A percentile compares a stretch with the other conserved stretches of the same genome.
Conservation (phyloP, 2,329 filamentous ascomycete species). For the Microcera coccophila region DNA sequence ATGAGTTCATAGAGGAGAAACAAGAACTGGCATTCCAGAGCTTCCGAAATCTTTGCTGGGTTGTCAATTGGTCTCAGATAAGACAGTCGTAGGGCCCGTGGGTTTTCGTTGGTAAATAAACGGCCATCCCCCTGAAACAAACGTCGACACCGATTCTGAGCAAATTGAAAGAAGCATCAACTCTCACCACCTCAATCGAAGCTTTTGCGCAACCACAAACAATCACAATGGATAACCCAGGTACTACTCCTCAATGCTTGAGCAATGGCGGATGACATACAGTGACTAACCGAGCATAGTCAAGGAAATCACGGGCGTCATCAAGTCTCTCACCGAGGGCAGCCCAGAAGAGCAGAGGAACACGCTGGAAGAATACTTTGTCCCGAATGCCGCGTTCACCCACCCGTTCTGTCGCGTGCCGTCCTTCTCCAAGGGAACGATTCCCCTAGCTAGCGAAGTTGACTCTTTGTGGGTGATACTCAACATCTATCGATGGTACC, state of each 20-base stretch:
- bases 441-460: constrained; percentile 41
- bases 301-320: constrained; percentile 61
- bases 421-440: constrained; percentile 40
- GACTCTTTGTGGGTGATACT: constrained; percentile 65
- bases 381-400: constrained; percentile 65
- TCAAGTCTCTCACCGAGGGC: constrained; percentile 65
- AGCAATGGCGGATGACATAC: neutral
- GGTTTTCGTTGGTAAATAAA: neutral
- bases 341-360: constrained; percentile 61
- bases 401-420: constrained; percentile 76
- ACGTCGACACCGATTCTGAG: neutral
- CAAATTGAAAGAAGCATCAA: neutral
- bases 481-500: constrained; percentile 78
- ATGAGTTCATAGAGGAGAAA: neutral
- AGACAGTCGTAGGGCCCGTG: neutral
- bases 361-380: constrained; percentile 69
- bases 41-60: neutral
- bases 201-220: neutral
- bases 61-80: constrained; percentile 1
- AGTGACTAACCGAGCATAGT: constrained; percentile 28
- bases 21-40: constrained; percentile 6
- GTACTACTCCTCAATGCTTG: too few species aligned
- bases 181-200: neutral
- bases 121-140: neutral
- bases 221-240: constrained; percentile 40